Evolutionary conservation across 768 basidiomycete genomes (phyloP).

Genomic region (Psilocybe cyanescens): DNA sequence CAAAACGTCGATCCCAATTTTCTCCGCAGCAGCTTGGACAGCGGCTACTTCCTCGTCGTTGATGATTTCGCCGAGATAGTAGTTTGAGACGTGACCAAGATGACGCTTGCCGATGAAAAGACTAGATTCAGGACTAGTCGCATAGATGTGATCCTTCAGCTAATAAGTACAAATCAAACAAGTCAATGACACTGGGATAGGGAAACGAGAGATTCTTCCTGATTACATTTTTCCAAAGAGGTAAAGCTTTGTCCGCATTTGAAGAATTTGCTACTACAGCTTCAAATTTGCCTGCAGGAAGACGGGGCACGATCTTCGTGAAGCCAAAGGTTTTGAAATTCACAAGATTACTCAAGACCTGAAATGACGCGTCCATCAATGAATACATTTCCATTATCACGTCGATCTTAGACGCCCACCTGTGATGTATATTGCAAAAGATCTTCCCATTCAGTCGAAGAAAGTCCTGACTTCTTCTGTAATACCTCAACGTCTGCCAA

Average conservation of each 20-base stretch:
- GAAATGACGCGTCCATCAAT: not conserved
- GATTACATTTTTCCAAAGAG: slow-evolving; percentile 67
- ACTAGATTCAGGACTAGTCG: slow-evolving; percentile 61
- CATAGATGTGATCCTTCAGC: slow-evolving; percentile 80
- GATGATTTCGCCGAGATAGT: slow-evolving; percentile 77
- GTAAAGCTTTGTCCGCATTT: slow-evolving; percentile 55
- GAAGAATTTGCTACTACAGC: slow-evolving; percentile 63
- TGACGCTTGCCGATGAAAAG: slow-evolving; percentile 81
- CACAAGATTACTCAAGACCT: slow-evolving; percentile 64
- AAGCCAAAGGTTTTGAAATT: slow-evolving; percentile 87
- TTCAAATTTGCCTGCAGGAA: slow-evolving; percentile 63
- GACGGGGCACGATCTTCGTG: slow-evolving; percentile 83
- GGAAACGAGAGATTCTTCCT: not conserved
- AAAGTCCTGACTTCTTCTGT: slow-evolving; percentile 55
- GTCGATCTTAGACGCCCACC: slow-evolving; percentile 40
- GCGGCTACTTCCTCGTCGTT: slow-evolving; percentile 79
- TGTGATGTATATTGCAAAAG: slow-evolving; percentile 76
- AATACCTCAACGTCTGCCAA: slow-evolving; percentile 61
- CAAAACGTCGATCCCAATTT: slow-evolving; percentile 71
- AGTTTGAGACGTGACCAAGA: slow-evolving; percentile 81
- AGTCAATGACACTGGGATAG: not conserved
- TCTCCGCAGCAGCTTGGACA: slow-evolving; percentile 78
- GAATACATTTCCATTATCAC: not conserved
- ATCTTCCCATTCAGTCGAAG: slow-evolving; percentile 66
- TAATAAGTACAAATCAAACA: slow-evolving; percentile 29